phyloP scores from a whole-genome alignment of 164 flowering plant species.

The Taxillus chinensis region DNA sequence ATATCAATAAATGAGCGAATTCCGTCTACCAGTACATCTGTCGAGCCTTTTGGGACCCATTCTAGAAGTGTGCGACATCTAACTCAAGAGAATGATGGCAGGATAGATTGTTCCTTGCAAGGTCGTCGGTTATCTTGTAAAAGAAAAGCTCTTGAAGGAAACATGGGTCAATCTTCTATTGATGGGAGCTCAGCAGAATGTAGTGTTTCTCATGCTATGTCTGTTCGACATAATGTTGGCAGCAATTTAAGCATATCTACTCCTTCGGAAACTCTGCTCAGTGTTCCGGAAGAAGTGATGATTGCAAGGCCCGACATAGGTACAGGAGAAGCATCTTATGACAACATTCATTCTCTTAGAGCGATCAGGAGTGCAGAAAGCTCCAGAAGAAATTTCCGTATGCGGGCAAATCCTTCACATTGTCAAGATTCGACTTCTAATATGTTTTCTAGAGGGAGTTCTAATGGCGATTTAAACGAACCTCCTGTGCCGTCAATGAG shows the following conservation, averaged over 20 bases:
- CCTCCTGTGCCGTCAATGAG: constrained; percentile 20
- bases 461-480: constrained; percentile 17
- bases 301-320: constrained; percentile 29
- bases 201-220: constrained; percentile 30
- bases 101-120: constrained; percentile 51
- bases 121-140: constrained; percentile 56
- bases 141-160: constrained; percentile 63
- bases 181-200: constrained; percentile 39
- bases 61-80: constrained; percentile 30
- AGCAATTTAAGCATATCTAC: constrained; percentile 22
- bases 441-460: constrained; percentile 15
- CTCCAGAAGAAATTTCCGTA: constrained; percentile 30
- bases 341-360: constrained; percentile 13
- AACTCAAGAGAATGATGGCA: constrained; percentile 31
- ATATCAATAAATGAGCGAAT: constrained; percentile 21
- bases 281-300: constrained; percentile 18
- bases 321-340: constrained; percentile 17
- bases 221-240: constrained; percentile 19
- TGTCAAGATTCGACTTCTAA: constrained; percentile 21
- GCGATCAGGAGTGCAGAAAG: constrained; percentile 16
- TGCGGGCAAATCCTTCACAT: constrained; percentile 29
- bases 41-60: constrained; percentile 29
- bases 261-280: constrained; percentile 14
- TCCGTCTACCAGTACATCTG: constrained; percentile 23
- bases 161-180: constrained; percentile 47